A percentile compares a stretch with the other conserved stretches of the same genome.
Conservation (phyloP, 306 rosid species). For the Oxytropis ochrocephala region DNA sequence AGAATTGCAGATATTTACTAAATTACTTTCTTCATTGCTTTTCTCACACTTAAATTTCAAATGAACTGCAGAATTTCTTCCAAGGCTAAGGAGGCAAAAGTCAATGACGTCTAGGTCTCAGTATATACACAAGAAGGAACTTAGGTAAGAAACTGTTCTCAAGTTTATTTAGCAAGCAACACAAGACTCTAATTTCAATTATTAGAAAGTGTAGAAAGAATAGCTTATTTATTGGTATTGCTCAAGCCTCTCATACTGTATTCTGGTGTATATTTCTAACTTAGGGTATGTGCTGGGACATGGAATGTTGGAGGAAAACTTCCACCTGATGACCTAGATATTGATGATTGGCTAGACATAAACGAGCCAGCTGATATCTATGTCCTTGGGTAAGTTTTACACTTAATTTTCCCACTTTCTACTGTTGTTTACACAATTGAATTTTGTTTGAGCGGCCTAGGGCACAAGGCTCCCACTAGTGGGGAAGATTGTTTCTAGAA, state of each 20-base stretch:
- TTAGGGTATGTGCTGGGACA: slow-evolving; percentile 72
- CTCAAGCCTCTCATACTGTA: slow-evolving; percentile 19
- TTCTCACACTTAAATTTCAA: slow-evolving; percentile 1
- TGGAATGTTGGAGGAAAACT: slow-evolving; percentile 89
- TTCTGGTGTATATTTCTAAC: slow-evolving; percentile 16
- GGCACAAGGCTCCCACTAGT: no score
- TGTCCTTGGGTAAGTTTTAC: slow-evolving; percentile 68
- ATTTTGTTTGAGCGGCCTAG: no score
- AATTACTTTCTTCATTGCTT: not conserved
- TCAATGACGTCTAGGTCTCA: slow-evolving; percentile 76
- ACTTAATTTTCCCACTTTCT: not conserved
- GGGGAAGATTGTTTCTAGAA: no score
- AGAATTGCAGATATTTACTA: not conserved
- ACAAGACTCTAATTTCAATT: not conserved
- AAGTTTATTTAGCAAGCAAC: not conserved
- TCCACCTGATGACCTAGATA: slow-evolving; percentile 79
- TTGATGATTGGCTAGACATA: slow-evolving; percentile 72
- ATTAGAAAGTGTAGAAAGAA: not conserved
- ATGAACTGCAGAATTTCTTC: slow-evolving; percentile 46
- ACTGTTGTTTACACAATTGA: no score
- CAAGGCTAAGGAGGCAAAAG: slow-evolving; percentile 75
- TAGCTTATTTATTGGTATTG: slow-evolving; percentile 15
- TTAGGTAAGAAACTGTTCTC: slow-evolving; percentile 46
- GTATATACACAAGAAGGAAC: slow-evolving; percentile 66
- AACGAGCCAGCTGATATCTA: slow-evolving; percentile 81